Conservation (phyloP, 495 filamentous ascomycete genomes). For the Daldinia loculata region DNA sequence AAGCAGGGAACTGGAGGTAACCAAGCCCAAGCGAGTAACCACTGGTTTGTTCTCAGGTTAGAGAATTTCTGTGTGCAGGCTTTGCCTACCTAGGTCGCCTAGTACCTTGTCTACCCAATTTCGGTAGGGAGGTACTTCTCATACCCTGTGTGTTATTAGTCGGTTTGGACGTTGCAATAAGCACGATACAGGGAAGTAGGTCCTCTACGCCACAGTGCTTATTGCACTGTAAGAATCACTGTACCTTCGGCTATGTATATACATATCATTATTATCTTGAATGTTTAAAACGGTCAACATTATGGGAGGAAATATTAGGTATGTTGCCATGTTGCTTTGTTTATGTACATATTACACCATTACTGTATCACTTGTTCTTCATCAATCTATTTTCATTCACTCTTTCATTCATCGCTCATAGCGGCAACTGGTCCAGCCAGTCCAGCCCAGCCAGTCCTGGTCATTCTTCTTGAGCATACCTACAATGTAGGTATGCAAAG, state of each 20-base stretch:
- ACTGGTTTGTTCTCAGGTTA: constrained; percentile 22
- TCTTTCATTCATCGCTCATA: constrained; percentile 7
- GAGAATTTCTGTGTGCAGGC: constrained; percentile 18
- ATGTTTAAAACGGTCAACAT: constrained; percentile 5
- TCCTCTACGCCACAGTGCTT: constrained; percentile 27
- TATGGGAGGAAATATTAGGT: constrained; percentile 18
- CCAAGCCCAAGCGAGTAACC: constrained; percentile 4
- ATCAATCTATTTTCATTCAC: constrained; percentile 3
- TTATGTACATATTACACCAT: constrained; percentile 9
- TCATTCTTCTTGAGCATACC: not conserved
- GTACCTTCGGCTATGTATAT: not conserved
- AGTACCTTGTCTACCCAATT: constrained; percentile 16
- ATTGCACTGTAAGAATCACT: constrained; percentile 24
- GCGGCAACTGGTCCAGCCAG: constrained; percentile 14
- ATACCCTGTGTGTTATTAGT: constrained; percentile 4
- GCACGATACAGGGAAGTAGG: constrained; percentile 40
- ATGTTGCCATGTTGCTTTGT: constrained; percentile 28
- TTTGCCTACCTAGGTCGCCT: not conserved
- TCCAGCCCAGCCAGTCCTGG: constrained; percentile 1
- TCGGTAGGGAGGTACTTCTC: constrained; percentile 20
- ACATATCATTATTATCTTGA: not conserved
- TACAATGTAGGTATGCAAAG: no score
- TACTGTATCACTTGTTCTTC: constrained; percentile 36
- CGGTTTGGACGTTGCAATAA: constrained; percentile 34
- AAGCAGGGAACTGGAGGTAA: constrained; percentile 3